Percentiles rank a stretch among this genome's conserved stretches.
Conservation (phyloP, 1,139 yeast species). For the Scheffersomyces lignicola region DNA sequence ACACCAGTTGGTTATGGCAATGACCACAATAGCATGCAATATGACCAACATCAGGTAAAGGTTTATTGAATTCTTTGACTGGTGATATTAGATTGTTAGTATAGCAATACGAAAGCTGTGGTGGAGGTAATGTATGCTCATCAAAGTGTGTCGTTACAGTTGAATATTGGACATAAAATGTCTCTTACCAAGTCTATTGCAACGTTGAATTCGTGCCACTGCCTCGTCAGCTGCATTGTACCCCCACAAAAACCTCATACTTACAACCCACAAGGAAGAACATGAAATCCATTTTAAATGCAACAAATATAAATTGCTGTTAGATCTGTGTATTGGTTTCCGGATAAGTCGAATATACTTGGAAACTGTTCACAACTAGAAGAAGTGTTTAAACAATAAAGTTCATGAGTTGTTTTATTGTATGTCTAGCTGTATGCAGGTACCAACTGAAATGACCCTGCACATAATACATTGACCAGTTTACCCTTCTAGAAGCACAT, state of each 20-base stretch:
- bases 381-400: too few relatives aligned
- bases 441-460: too few relatives aligned
- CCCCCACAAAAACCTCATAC: conserved; percentile 12
- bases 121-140: neutral
- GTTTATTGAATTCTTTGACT: conserved; percentile 33
- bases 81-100: conserved; percentile 9
- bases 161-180: neutral
- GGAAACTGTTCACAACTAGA: too few relatives aligned
- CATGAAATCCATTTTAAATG: conserved; percentile 29
- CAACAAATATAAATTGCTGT: too few relatives aligned
- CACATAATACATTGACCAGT: too few relatives aligned
- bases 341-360: too few relatives aligned
- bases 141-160: neutral
- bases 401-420: too few relatives aligned
- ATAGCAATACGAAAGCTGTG: neutral
- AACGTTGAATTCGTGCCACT: conserved; percentile 1
- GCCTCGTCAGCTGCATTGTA: neutral
- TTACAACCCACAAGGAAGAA: conserved; percentile 33
- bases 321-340: too few relatives aligned
- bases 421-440: too few relatives aligned
- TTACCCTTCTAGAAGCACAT: too few relatives aligned
- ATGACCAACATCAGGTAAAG: conserved; percentile 27
- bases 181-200: neutral
- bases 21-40: conserved; percentile 36
- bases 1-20: conserved; percentile 49